Evolutionary conservation across 352 stramenopile genomes (phyloP).

Genomic region (Globisporangium irregulare): DNA sequence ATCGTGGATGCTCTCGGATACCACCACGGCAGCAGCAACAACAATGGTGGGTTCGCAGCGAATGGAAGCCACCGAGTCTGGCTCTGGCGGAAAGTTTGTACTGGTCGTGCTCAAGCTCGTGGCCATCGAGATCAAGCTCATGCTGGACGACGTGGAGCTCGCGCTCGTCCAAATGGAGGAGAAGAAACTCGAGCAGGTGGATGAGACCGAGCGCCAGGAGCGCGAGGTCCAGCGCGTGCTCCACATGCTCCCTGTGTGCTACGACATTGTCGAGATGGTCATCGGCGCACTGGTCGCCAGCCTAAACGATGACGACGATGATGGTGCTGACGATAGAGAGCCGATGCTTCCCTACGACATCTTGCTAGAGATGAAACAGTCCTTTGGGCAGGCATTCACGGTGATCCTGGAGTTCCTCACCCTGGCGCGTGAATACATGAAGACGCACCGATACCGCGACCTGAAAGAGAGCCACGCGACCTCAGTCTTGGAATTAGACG

Average conservation of each 20-base stretch:
- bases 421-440: slow-evolving; percentile 61
- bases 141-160: slow-evolving; percentile 80
- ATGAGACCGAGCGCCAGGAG: slow-evolving; percentile 42
- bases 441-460: slow-evolving; percentile 63
- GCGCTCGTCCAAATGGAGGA: slow-evolving; percentile 71
- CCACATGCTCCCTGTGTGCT: slow-evolving; percentile 69
- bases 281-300: slow-evolving; percentile 63
- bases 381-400: slow-evolving; percentile 64
- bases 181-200: slow-evolving; percentile 36
- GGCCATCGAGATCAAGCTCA: slow-evolving; percentile 84
- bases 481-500: slow-evolving; percentile 56
- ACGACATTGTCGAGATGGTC: slow-evolving; percentile 68
- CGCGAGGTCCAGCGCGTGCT: slow-evolving; percentile 57
- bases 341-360: slow-evolving; percentile 63
- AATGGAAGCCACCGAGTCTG: slow-evolving; percentile 38
- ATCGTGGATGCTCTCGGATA: slow-evolving; percentile 61
- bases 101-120: slow-evolving; percentile 76
- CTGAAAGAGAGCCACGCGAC: slow-evolving; percentile 32
- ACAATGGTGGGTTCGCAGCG: neutral
- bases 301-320: slow-evolving; percentile 12
- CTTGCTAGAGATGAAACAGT: slow-evolving; percentile 70
- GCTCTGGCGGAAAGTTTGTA: slow-evolving; percentile 69
- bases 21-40: slow-evolving; percentile 21
- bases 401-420: slow-evolving; percentile 75
- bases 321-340: slow-evolving; percentile 21